Evolutionary conservation across 495 filamentous ascomycete species (phyloP), one percentile per base, ranked within the genome.

Genomic region (Pseudomonodictys pantanalensis): DNA sequence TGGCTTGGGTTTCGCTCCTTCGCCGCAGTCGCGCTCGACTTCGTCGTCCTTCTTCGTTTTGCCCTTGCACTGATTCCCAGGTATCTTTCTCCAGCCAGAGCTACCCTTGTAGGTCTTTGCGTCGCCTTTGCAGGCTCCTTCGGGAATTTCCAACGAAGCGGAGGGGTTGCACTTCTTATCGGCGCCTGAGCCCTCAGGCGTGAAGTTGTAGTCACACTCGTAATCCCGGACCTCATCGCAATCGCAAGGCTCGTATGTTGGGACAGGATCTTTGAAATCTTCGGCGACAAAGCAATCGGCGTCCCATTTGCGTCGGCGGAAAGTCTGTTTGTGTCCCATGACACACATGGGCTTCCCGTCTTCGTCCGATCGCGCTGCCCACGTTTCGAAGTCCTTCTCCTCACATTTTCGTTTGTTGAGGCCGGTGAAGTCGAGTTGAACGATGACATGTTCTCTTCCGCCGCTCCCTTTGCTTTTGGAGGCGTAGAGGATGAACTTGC

Each of bases 121-220:
- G 20, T 76, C 76, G 0, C 82, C 73, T 66, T 85, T 81, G 74
- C 93, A 98, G 22, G 77, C 71, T 2, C 79, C 86, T 38, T 84
- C 77, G 2, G 84, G 81, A 3, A 76, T 66, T 3, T 64, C 60
- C 49, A 83, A 53, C 7, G 71, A 45, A 0, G 81, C 85, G 12
- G 83, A 77, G 0, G 83, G 79, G 5, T 83, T 71, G 67, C 93
- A 98, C 39, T 76, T 73, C 41, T 82, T 80, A 30, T 78, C 72
- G 54, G 88, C 82, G n/a, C 85, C 80, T 41, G 77, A 78, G 46
- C 76, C 51, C 17, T 48, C 35, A 30, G 59, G 78, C 41, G 83
- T 73, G 68, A 93, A 97, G 69, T 92, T 92, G 77, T 86, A 95
- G 68, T 97, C 90, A 71, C 93, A 98, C 72, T 98, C 93, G 67